Evolutionary conservation across 208 protist species (phyloP).

Genomic region (Crithidia acanthocephali): DNA sequence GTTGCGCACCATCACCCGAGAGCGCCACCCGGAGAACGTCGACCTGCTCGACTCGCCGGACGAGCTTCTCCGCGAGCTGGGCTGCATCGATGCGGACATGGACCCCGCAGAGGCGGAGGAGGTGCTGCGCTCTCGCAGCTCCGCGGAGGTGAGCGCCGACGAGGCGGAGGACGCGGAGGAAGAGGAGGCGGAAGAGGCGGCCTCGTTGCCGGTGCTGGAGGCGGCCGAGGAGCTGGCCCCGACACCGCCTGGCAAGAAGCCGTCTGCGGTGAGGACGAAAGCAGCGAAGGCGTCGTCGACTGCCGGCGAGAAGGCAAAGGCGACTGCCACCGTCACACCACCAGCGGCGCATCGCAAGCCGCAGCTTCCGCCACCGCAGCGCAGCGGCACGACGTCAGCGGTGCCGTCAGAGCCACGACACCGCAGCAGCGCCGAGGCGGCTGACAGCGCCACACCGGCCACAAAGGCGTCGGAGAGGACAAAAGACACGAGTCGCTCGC

Average conservation of each 20-base stretch:
- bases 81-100: constrained; percentile 16
- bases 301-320: background rate
- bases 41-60: constrained; percentile 25
- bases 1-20: constrained; percentile 28
- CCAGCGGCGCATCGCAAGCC: background rate
- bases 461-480: background rate
- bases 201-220: background rate
- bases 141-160: background rate
- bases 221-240: background rate
- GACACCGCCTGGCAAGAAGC: background rate
- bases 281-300: background rate
- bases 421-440: background rate
- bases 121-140: constrained; percentile 1
- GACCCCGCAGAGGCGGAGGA: constrained; percentile 13
- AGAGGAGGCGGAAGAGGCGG: background rate
- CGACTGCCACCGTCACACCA: background rate
- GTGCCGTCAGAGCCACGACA: background rate
- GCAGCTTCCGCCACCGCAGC: constrained; percentile 1
- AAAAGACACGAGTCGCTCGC: background rate
- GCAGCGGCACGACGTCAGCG: background rate
- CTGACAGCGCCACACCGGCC: background rate
- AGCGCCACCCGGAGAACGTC: constrained; percentile 22
- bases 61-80: constrained; percentile 12
- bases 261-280: background rate
- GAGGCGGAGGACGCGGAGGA: background rate